phyloP scores from a whole-genome alignment of 1,284 basidiomycete species.

The Moesziomyces globuligerus region DNA sequence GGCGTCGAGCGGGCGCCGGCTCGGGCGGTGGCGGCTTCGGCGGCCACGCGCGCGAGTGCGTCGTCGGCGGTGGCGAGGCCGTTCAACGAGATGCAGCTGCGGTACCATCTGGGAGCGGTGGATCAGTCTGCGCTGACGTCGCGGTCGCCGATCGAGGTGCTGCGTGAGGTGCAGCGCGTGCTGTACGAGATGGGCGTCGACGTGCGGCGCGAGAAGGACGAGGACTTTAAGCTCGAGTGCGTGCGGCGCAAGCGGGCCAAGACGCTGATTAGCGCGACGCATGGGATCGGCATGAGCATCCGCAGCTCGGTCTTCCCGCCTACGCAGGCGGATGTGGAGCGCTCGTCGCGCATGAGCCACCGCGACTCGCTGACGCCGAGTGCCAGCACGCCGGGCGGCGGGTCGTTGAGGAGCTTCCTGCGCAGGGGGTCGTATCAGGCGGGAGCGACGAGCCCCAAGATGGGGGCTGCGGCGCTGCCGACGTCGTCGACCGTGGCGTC shows the following conservation, averaged over 20 bases:
- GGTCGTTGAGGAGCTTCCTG: constrained; percentile 56
- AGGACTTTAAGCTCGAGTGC: constrained; percentile 71
- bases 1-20: constrained; percentile 9
- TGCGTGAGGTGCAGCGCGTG: constrained; percentile 82
- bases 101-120: constrained; percentile 89
- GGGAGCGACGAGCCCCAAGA: constrained; percentile 16
- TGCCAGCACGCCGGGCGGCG: constrained; percentile 32
- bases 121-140: constrained; percentile 92
- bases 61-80: constrained; percentile 10
- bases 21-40: constrained; percentile 14
- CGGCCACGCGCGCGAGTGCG: constrained; percentile 17
- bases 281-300: constrained; percentile 57
- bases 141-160: constrained; percentile 83
- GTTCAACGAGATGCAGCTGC: constrained; percentile 73
- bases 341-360: constrained; percentile 40
- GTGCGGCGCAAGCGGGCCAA: constrained; percentile 60
- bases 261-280: constrained; percentile 58
- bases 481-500: constrained; percentile 18
- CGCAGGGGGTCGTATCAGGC: constrained; percentile 46
- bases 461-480: constrained; percentile 8
- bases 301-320: constrained; percentile 61
- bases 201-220: constrained; percentile 81
- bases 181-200: constrained; percentile 91
- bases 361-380: constrained; percentile 31
- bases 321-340: constrained; percentile 58